Base-by-base conservation (phyloP, 805 yeast species). In the Kazachstania psychrophila region DNA sequence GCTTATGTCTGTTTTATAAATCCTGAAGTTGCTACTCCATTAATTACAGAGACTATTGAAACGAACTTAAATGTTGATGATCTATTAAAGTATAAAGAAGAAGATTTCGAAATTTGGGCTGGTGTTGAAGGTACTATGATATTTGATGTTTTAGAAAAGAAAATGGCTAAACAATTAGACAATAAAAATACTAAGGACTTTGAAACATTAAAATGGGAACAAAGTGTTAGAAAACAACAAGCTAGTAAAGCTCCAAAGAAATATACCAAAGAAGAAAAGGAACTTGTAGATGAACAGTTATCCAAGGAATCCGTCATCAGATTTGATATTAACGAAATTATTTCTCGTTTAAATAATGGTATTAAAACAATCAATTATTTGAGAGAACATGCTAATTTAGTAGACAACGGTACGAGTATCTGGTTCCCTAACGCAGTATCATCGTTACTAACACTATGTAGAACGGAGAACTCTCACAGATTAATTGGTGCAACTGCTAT, bases 141-240 rank as follows among this genome's bases (percentile, higher is more conserved):
- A 2, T 60, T 77, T 14, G 77, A 84, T 50, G 75, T 83, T 5
- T 57, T 83, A 33, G 71, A 69, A 25, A 52, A 52, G 19, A 62
- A 61, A 38, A 70, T 66, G 51, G 60, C 64, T 11, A 62, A 65
- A 23, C 60, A 60, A 23, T 64, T 61, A 4, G 74, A 75, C 11
- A 74, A 75, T 52, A 84, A 82, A 54, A 84, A 84, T 54, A 64
- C 84, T 1, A 87, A 79, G 52, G 95, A 87, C 50, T 85, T 85
- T 49, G 94, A 81, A 49, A 81, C 88, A 2, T 63, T 73, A 41
- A 77, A 84, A 56, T 89, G 97, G 97, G 98, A 92, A 54, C 87
- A 79, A 47, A 72, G 73, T 35, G 71, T 92, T 23, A 75, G 89
- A 49, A 75, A 76, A 44, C 89, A 86, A 51, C 66, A 87, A 25